Conservation (phyloP, 257 asterid genomes). For the Scutellaria minor region DNA sequence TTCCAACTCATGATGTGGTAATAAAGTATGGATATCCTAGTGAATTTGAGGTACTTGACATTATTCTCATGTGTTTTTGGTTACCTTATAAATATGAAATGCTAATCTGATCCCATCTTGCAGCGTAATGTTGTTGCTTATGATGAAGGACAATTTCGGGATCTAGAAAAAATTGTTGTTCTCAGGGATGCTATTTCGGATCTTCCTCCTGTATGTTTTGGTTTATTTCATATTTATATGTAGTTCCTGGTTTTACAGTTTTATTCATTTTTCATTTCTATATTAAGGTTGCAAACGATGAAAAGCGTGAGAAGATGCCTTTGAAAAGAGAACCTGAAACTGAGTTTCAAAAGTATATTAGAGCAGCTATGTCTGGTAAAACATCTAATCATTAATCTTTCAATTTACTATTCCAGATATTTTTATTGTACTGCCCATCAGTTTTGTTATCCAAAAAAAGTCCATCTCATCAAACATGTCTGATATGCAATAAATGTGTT, state of each 20-base stretch:
- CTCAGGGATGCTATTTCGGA: slow-evolving; percentile 58
- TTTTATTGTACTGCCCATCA: slow-evolving; percentile 24
- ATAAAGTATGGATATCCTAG: slow-evolving; percentile 50
- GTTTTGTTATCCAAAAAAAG: slow-evolving; percentile 6
- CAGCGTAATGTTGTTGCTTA: slow-evolving; percentile 63
- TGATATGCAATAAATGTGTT: neutral
- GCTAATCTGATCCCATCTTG: slow-evolving; percentile 36
- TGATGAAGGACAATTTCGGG: slow-evolving; percentile 49
- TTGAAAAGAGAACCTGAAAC: slow-evolving; percentile 42
- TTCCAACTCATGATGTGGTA: slow-evolving; percentile 58
- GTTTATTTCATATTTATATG: slow-evolving; percentile 19
- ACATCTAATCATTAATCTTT: slow-evolving; percentile 23
- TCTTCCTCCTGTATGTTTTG: slow-evolving; percentile 54
- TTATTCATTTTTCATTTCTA: slow-evolving; percentile 28
- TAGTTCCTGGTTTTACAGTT: slow-evolving; percentile 24
- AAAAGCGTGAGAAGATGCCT: slow-evolving; percentile 47
- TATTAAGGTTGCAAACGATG: slow-evolving; percentile 52
- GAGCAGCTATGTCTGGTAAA: slow-evolving; percentile 54
- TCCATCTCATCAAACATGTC: neutral
- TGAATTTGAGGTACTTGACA: slow-evolving; percentile 54
- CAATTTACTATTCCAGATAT: slow-evolving; percentile 24
- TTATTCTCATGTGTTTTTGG: slow-evolving; percentile 2
- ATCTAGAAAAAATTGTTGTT: slow-evolving; percentile 45
- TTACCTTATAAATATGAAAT: slow-evolving; percentile 14
- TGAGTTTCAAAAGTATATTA: slow-evolving; percentile 52